Conservation (phyloP, 805 yeast genomes). For the Pichia manshurica region DNA sequence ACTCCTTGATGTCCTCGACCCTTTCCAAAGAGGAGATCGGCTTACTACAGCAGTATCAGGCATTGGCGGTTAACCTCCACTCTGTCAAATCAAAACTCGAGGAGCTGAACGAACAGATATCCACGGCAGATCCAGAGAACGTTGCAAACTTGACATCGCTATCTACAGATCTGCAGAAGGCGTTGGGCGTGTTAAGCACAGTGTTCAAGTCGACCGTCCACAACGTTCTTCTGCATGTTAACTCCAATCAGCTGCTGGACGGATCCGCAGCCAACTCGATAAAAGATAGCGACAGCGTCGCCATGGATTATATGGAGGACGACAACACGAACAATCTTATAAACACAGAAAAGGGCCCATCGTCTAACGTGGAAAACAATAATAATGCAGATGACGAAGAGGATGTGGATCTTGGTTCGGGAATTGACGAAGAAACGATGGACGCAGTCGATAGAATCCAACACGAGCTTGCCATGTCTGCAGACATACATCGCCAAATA, state of each 20-base stretch:
- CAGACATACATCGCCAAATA: slow-evolving; percentile 11
- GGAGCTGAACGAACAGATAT: slow-evolving; percentile 15
- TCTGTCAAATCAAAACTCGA: slow-evolving; percentile 22
- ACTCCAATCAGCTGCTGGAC: slow-evolving; percentile 6
- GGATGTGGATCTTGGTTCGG: slow-evolving; percentile 9
- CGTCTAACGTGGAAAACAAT: neutral
- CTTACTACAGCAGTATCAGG: slow-evolving; percentile 36
- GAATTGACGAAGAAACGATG: slow-evolving; percentile 10
- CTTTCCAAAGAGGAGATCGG: slow-evolving; percentile 27
- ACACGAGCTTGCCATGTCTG: slow-evolving; percentile 9
- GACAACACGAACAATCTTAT: neutral
- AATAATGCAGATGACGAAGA: slow-evolving; percentile 6
- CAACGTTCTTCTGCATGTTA: slow-evolving; percentile 15
- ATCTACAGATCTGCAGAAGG: slow-evolving; percentile 11
- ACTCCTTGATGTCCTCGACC: slow-evolving; percentile 1
- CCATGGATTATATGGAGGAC: neutral
- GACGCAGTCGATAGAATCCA: slow-evolving; percentile 10
- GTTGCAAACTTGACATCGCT: neutral
- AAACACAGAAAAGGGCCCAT: too few species aligned
- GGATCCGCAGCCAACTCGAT: neutral
- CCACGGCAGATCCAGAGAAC: neutral
- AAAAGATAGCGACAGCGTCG: slow-evolving; percentile 14
- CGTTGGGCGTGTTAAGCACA: slow-evolving; percentile 26
- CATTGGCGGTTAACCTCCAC: slow-evolving; percentile 30
- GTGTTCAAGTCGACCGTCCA: slow-evolving; percentile 27